Conservation (phyloP, 768 basidiomycete species). For the Phaeolepiota aurea region DNA sequence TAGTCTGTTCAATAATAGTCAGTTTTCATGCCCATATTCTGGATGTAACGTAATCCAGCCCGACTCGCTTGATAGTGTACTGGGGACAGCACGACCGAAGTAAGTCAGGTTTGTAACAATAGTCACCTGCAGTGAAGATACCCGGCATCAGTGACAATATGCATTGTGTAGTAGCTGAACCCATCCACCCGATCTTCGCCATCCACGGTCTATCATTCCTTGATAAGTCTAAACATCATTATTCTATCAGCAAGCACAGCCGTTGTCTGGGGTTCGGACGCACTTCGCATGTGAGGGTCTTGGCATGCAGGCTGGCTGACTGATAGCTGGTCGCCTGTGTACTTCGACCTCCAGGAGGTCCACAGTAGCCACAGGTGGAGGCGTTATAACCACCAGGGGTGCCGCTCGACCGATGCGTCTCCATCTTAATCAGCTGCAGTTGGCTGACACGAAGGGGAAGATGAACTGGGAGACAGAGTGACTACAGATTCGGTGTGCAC, state of each 20-base stretch:
- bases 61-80: slow-evolving; percentile 81
- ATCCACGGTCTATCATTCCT: slow-evolving; percentile 76
- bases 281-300: slow-evolving; percentile 48
- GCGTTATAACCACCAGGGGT: slow-evolving; percentile 22
- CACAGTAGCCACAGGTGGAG: slow-evolving; percentile 64
- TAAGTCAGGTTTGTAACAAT: slow-evolving; percentile 86
- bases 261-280: slow-evolving; percentile 7
- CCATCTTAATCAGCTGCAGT: too few relatives aligned
- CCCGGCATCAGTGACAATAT: too few relatives aligned
- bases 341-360: slow-evolving; percentile 42
- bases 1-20: slow-evolving; percentile 32
- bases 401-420: slow-evolving; percentile 24
- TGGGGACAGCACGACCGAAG: slow-evolving; percentile 82
- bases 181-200: slow-evolving; percentile 63
- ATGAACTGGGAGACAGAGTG: too few relatives aligned
- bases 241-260: background rate
- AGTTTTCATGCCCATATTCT: slow-evolving; percentile 3
- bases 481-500: too few relatives aligned
- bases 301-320: slow-evolving; percentile 39
- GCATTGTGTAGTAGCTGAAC: background rate
- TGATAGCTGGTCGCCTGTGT: slow-evolving; percentile 30
- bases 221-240: slow-evolving; percentile 54
- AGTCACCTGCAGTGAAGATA: too few relatives aligned
- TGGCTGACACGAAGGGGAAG: too few relatives aligned
- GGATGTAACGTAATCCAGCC: slow-evolving; percentile 7